Evolutionary conservation across 176 grass and related monocot genomes (phyloP), one percentile per base, ranked within the genome.

Genomic region (Eragrostis curvula): DNA sequence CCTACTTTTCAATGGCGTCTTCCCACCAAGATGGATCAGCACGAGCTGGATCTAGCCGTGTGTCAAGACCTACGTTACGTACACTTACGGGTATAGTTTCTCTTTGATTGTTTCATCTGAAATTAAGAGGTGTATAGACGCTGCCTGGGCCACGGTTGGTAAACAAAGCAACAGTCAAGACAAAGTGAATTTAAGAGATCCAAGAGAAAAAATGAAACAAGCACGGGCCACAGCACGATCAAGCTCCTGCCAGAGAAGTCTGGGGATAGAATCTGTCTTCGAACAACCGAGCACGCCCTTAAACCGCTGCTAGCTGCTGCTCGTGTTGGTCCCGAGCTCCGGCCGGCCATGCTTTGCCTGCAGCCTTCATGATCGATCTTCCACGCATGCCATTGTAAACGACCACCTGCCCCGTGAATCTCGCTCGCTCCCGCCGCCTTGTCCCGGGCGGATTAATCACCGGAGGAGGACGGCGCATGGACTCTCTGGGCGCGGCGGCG

Each of bases 211-310:
- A 36, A 36, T 4, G 32, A 36, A 36, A 36, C 32, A 2, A 36
- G 32, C 32, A 36, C 32, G 32, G 32, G 9, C 43, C 43, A 45
- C 43, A 45, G 43, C 15, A 16, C 14, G 17, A 43, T 43, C 65
- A 42, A n/a, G 17, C 18, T 42, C 36, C 45, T 50, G 69, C 45
- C 47, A 10, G 0, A 6, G 8, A 51, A 20, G 45, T 23, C 7
- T 49, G 24, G 4, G 68, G 44, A 8, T 70, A 49, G 8, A 49
- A 71, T 5, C 47, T 72, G 70, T 32, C 46, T 72, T 32, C 7
- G 12, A 72, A 50, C 70, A 20, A 72, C 70, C 70, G 70, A 51
- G 29, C 70, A 51, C 70, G 70, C 3, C 15, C 70, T 50, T 50
- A 9, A 71, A 3, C 45, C 24, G 6, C 0, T 10, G 17, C 65